phyloP scores from a whole-genome alignment of 1,139 yeast species.

The Arxiozyma slooffiae region DNA sequence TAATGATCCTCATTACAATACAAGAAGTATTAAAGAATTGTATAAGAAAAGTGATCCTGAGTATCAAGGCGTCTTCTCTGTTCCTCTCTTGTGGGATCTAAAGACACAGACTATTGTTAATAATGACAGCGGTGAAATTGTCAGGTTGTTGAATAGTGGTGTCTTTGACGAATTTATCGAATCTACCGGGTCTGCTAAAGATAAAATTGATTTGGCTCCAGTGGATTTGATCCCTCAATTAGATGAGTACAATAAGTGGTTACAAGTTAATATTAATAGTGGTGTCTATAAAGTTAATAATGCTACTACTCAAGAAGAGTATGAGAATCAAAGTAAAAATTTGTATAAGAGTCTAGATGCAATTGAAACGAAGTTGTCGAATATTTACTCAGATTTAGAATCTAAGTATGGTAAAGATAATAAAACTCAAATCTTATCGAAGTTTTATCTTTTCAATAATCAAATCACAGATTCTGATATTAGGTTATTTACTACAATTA shows the following conservation, averaged over 20 bases:
- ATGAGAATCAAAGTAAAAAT: slow-evolving; percentile 5
- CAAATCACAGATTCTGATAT: slow-evolving; percentile 77
- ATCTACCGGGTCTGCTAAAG: neutral
- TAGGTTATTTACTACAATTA: slow-evolving; percentile 65
- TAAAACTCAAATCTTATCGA: slow-evolving; percentile 15
- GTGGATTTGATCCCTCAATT: slow-evolving; percentile 6
- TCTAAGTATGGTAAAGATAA: neutral
- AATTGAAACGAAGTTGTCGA: slow-evolving; percentile 5
- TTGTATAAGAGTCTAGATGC: slow-evolving; percentile 6
- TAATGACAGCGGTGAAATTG: slow-evolving; percentile 11
- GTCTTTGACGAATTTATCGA: slow-evolving; percentile 7
- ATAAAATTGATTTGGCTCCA: slow-evolving; percentile 9
- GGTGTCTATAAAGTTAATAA: slow-evolving; percentile 9
- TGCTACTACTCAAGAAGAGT: slow-evolving; percentile 6
- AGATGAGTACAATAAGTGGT: slow-evolving; percentile 9
- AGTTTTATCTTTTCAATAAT: slow-evolving; percentile 41
- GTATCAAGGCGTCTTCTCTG: slow-evolving; percentile 8
- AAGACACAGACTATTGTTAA: slow-evolving; percentile 11
- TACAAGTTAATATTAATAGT: slow-evolving; percentile 7
- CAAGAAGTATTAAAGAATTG: slow-evolving; percentile 7
- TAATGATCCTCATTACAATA: slow-evolving; percentile 9
- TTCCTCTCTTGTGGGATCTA: slow-evolving; percentile 12
- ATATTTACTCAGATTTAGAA: slow-evolving; percentile 3
- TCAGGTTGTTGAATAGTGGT: slow-evolving; percentile 8
- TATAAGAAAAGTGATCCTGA: slow-evolving; percentile 7